Evolutionary conservation across 352 stramenopile genomes (phyloP).

Genomic region (Phytophthora sansomeana): DNA sequence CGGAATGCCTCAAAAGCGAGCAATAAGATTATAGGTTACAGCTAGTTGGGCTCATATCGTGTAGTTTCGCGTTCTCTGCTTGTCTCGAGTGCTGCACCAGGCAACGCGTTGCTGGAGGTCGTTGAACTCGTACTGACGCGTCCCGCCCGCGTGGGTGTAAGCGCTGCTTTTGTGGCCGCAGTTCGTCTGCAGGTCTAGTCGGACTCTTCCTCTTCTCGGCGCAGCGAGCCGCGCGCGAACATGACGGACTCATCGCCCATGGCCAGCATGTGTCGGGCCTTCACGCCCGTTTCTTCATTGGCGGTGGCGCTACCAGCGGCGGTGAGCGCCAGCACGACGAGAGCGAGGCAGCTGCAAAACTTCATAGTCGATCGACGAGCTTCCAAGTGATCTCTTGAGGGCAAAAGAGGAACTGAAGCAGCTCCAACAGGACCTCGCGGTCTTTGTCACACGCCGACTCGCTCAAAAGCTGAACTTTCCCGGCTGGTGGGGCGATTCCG

Average conservation of each 20-base stretch:
- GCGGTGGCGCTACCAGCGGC: conserved; percentile 2
- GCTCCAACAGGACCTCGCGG: conserved; percentile 1
- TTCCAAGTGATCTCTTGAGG: conserved; percentile 12
- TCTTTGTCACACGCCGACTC: conserved; percentile 6
- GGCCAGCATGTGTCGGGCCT: conserved; percentile 36
- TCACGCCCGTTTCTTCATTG: conserved; percentile 30
- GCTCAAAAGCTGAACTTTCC: conserved; percentile 12
- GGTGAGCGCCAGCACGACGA: conserved; percentile 14
- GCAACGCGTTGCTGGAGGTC: no score
- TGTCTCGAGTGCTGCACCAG: conserved; percentile 2
- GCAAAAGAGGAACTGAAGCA: conserved; percentile 25
- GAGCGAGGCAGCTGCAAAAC: conserved; percentile 16
- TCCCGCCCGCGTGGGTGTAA: conserved; percentile 3
- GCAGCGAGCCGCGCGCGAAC: conserved; percentile 32
- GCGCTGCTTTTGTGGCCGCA: no score
- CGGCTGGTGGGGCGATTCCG: not conserved
- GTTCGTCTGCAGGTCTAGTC: conserved; percentile 2
- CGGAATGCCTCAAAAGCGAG: conserved; percentile 3
- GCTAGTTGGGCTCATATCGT: conserved; percentile 27
- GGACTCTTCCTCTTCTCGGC: conserved; percentile 26
- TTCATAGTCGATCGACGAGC: conserved; percentile 15
- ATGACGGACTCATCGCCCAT: conserved; percentile 38
- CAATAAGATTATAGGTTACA: conserved; percentile 37
- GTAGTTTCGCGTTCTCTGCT: conserved; percentile 11
- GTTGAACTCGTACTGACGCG: no score